phyloP scores from a whole-genome alignment of 2,329 filamentous ascomycete genomes.

The Hypoxylon sp. region DNA sequence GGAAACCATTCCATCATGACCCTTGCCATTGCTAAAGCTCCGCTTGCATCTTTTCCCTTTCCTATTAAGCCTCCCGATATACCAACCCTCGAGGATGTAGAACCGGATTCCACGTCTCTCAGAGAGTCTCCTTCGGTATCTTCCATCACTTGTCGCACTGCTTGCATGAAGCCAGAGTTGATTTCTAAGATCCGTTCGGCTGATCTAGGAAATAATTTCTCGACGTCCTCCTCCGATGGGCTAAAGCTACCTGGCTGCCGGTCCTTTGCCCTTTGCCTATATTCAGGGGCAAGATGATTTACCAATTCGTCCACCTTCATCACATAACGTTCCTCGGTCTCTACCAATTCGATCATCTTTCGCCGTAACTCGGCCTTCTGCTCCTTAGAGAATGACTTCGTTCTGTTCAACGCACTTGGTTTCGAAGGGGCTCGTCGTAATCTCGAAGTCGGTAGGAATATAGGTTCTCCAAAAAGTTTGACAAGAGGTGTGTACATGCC shows the following conservation, averaged over 20 bases:
- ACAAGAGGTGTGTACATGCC: constrained; percentile 83
- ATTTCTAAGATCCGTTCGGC: constrained; percentile 85
- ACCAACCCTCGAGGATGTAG: constrained; percentile 62
- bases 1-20: constrained; percentile 93
- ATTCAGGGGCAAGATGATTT: constrained; percentile 83
- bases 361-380: constrained; percentile 89
- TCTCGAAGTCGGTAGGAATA: constrained; percentile 89
- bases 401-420: constrained; percentile 83
- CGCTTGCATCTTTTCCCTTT: constrained; percentile 79
- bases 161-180: constrained; percentile 84
- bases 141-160: constrained; percentile 82
- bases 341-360: constrained; percentile 90
- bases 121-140: constrained; percentile 86
- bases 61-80: constrained; percentile 61
- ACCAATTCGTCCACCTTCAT: constrained; percentile 88
- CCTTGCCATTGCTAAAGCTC: constrained; percentile 82
- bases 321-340: constrained; percentile 96
- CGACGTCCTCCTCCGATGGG: constrained; percentile 79
- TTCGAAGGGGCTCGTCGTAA: constrained; percentile 89
- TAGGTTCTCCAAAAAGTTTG: constrained; percentile 83
- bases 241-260: constrained; percentile 74
- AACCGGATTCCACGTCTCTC: constrained; percentile 78
- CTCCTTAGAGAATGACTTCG: constrained; percentile 81
- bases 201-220: constrained; percentile 84
- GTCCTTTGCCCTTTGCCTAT: constrained; percentile 77